Evolutionary conservation across 805 yeast species (phyloP).

Genomic region (Lachancea nothofagi): DNA sequence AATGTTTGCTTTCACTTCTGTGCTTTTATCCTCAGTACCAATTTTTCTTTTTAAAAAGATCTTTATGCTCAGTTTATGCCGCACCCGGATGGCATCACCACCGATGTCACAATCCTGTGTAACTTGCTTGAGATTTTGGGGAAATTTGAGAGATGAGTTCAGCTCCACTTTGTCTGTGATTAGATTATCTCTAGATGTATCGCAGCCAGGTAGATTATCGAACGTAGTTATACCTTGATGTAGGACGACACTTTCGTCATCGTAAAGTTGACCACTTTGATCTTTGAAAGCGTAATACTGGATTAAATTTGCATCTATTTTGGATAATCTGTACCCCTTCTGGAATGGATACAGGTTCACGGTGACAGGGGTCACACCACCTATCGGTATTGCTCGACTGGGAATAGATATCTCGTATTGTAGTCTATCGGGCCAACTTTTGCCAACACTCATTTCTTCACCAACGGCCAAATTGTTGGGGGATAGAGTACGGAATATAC

Average conservation of each 20-base stretch:
- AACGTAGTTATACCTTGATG: slow-evolving; percentile 45
- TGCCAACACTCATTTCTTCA: slow-evolving; percentile 86
- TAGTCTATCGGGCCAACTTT: slow-evolving; percentile 83
- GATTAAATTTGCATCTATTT: slow-evolving; percentile 55
- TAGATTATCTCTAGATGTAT: slow-evolving; percentile 23
- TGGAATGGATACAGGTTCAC: slow-evolving; percentile 69
- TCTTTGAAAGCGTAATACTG: slow-evolving; percentile 63
- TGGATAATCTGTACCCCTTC: slow-evolving; percentile 70
- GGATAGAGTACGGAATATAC: slow-evolving; percentile 77
- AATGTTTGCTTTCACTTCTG: slow-evolving; percentile 81
- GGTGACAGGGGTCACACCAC: slow-evolving; percentile 64
- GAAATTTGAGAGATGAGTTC: slow-evolving; percentile 53
- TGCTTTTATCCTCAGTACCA: slow-evolving; percentile 51
- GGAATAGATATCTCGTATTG: slow-evolving; percentile 86
- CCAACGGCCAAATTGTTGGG: slow-evolving; percentile 56
- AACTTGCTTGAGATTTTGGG: slow-evolving; percentile 61
- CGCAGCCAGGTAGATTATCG: slow-evolving; percentile 41
- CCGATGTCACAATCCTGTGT: slow-evolving; percentile 80
- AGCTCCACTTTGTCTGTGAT: slow-evolving; percentile 58
- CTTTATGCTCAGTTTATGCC: slow-evolving; percentile 75
- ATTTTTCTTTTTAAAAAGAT: slow-evolving; percentile 45
- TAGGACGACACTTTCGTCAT: slow-evolving; percentile 55
- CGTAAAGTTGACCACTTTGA: slow-evolving; percentile 46
- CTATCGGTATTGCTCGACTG: slow-evolving; percentile 80
- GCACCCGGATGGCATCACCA: slow-evolving; percentile 58